phyloP scores from a whole-genome alignment of 768 basidiomycete genomes.

The Pleurotus tuber-regium region DNA sequence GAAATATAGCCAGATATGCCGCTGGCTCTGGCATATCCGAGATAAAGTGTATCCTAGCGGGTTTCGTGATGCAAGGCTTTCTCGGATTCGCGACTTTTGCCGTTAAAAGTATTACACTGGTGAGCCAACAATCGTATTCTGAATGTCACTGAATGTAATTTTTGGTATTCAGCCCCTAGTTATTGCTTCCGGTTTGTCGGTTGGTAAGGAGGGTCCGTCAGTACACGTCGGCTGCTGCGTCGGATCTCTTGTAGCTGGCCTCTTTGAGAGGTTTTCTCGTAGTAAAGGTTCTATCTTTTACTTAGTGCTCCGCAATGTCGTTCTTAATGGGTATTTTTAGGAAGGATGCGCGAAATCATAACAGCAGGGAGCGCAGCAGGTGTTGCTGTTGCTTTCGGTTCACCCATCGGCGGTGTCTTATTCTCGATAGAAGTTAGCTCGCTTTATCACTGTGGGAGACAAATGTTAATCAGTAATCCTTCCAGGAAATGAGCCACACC shows the following conservation, averaged over 20 bases:
- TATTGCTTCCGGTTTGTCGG: constrained; percentile 94
- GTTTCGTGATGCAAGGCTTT: constrained; percentile 97
- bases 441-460: constrained; percentile 1
- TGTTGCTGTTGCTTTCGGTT: constrained; percentile 97
- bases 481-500: constrained; percentile 95
- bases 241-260: constrained; percentile 83
- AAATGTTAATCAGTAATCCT: constrained; percentile 3
- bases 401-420: constrained; percentile 95
- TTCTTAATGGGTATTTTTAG: constrained; percentile 33
- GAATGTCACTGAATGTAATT: neutral
- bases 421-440: constrained; percentile 91
- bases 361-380: constrained; percentile 97
- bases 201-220: constrained; percentile 97
- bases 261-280: constrained; percentile 77
- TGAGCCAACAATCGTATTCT: constrained; percentile 34
- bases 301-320: too few species aligned
- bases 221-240: constrained; percentile 97
- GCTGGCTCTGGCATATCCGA: constrained; percentile 98
- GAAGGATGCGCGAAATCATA: constrained; percentile 85
- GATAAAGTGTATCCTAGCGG: constrained; percentile 96
- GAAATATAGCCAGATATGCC: constrained; percentile 87
- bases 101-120: constrained; percentile 93
- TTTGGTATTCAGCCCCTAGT: constrained; percentile 74
- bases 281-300: constrained; percentile 70
- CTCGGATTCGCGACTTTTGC: constrained; percentile 86